Evolutionary conservation across 805 yeast genomes (phyloP), one percentile per base, ranked within the genome.

Genomic region (Zygosaccharomyces bailii): DNA sequence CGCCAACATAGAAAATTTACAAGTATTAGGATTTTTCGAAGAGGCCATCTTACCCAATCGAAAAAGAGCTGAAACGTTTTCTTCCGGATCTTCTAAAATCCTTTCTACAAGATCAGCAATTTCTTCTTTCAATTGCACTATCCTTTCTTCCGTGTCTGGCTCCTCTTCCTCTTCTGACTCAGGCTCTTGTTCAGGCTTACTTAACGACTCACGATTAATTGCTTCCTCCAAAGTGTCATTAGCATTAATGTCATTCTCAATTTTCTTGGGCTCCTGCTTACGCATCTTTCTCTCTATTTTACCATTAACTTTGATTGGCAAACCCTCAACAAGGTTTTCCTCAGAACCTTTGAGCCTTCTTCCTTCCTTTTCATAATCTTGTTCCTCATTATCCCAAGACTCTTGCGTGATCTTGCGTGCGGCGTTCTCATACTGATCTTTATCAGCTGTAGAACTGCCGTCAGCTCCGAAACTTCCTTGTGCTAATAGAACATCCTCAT

Each of bases 31-130:
- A 53, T 84, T 81, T 53, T 74, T 76, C 1, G 93, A 82, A 45
- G 70, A 74, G 0, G 86, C 73, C 88, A 85, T 84, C 53, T 75
- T 79, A 42, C 86, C 69, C 39, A 86, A 71, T 59, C 90, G 78
- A 2, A 84, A 74, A 9, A 90, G 69, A 21, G 79, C 70, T 10
- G 76, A 60, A 5, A 84, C 72, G 56, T 90, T 78, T 57, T 87
- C 96, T 63, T 93, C 98, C 5, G 98, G 96, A 46, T 87, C 86
- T 60, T 89, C 95, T 56, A 80, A 80, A 27, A 91, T 67, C 33
- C 76, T 75, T 31, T 86, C 85, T 1, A 95, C 96, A 39, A 83
- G 64, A 14, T 76, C 80, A 0, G 98, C 96, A 33, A 93, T 77
- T 44, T 85, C 86, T 66, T 89, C 97, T 57, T 89, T 86, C 33